A percentile compares a stretch with the other conserved stretches of the same genome.
These are phyloP conservation scores for Cyclotella atomus DNA, from an alignment of 108 stramenopile species.

Conservation along the genomic window DNA sequence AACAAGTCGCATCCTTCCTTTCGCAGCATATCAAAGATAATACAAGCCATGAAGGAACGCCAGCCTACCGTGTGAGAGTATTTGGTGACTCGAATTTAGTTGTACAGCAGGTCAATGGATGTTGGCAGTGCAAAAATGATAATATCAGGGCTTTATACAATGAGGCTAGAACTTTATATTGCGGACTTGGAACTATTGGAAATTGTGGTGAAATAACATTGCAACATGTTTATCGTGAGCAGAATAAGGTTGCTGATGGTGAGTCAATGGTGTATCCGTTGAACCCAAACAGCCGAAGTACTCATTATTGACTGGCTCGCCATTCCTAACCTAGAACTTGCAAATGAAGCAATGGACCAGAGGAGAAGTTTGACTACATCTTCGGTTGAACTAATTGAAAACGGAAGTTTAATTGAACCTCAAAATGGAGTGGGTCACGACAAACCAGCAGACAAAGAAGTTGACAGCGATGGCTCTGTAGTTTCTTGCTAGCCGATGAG, in stretches of 20 bases:
- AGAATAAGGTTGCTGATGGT: slow-evolving; percentile 75
- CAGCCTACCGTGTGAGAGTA: slow-evolving; percentile 20
- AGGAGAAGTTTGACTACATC: slow-evolving; percentile 32
- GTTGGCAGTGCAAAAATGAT: slow-evolving; percentile 58
- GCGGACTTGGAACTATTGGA: slow-evolving; percentile 1
- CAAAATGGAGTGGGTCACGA: neutral
- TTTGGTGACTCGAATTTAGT: slow-evolving; percentile 81
- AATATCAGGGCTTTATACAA: slow-evolving; percentile 52
- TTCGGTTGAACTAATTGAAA: neutral
- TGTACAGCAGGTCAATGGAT: slow-evolving; percentile 74
- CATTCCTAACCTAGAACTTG: slow-evolving; percentile 37
- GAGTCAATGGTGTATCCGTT: no score
- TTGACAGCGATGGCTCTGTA: slow-evolving; percentile 3
- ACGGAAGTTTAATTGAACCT: no score
- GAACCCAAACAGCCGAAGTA: no score
- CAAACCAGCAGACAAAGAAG: neutral
- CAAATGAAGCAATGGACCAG: slow-evolving; percentile 86
- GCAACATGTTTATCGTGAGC: slow-evolving; percentile 73
- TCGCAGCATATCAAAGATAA: slow-evolving; percentile 10
- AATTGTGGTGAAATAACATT: slow-evolving; percentile 21
- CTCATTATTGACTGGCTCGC: neutral
- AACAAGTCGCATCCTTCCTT: slow-evolving; percentile 23
- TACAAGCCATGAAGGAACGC: neutral
- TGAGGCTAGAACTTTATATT: slow-evolving; percentile 13
- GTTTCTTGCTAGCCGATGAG: neutral